Evolutionary conservation across 2,329 filamentous ascomycete species (phyloP).

Genomic region (Didymellaceae sp.): DNA sequence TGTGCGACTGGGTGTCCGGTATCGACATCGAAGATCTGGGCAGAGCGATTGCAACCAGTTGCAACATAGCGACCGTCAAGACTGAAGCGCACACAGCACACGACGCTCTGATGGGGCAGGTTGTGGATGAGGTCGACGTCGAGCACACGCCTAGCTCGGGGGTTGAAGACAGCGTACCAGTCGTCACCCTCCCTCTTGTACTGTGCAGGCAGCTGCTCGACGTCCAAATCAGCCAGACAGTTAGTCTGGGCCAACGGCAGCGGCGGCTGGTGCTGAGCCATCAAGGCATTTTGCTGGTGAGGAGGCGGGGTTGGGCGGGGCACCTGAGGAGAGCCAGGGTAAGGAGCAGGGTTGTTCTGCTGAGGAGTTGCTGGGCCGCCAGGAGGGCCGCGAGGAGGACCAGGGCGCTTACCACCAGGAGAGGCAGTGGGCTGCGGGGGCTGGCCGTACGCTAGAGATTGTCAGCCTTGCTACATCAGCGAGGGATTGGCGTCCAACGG

Average conservation of each 20-base stretch:
- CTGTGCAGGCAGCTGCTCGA: conserved; percentile 81
- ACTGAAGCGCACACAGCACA: conserved; percentile 97
- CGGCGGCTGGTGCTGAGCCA: conserved; percentile 24
- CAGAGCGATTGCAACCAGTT: conserved; percentile 96
- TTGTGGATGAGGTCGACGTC: conserved; percentile 96
- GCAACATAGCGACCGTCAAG: conserved; percentile 94
- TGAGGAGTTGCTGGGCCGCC: conserved; percentile 83
- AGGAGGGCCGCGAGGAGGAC: conserved; percentile 65
- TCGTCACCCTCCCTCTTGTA: conserved; percentile 89
- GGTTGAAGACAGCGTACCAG: conserved; percentile 98
- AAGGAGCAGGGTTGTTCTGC: conserved; percentile 85
- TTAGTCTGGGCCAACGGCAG: conserved; percentile 64
- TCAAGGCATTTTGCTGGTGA: conserved; percentile 40
- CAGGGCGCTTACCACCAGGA: conserved; percentile 78
- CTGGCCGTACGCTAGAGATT: conserved; percentile 73
- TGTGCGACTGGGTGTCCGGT: conserved; percentile 87
- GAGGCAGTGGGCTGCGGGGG: conserved; percentile 85
- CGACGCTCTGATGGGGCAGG: conserved; percentile 90
- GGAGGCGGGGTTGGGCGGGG: conserved; percentile 78
- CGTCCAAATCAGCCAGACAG: conserved; percentile 83
- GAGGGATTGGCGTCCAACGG: neutral
- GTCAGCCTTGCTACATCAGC: conserved; percentile 16
- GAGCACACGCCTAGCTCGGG: conserved; percentile 82
- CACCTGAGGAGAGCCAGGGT: conserved; percentile 82
- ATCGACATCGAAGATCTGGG: conserved; percentile 96